Evolutionary conservation across 2,329 filamentous ascomycete genomes (phyloP).

Genomic region (Xylariomycetidae sp.): DNA sequence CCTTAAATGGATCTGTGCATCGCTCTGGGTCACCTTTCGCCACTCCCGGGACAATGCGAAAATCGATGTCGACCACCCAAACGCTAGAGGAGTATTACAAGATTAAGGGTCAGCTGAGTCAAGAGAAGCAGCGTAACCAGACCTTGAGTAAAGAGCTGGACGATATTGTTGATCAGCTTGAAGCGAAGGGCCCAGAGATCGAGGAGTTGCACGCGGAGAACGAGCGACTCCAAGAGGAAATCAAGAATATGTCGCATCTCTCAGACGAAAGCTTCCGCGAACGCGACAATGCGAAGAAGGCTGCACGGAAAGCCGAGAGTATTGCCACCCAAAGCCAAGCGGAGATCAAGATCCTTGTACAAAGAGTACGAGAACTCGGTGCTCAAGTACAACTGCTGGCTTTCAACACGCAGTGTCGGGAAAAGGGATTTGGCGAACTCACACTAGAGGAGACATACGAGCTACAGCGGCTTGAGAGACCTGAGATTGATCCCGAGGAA

Average conservation of each 20-base stretch:
- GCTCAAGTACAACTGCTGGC: conserved; percentile 87
- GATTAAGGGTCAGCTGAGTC: conserved; percentile 67
- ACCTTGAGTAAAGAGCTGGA: conserved; percentile 75
- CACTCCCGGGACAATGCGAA: conserved; percentile 56
- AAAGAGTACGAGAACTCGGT: conserved; percentile 84
- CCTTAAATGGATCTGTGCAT: conserved; percentile 48
- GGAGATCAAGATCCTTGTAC: conserved; percentile 74
- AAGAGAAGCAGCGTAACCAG: conserved; percentile 68
- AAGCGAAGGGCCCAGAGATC: conserved; percentile 82
- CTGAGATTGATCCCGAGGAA: conserved; percentile 70
- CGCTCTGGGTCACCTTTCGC: conserved; percentile 58
- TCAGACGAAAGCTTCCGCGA: conserved; percentile 79
- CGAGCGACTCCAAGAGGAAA: conserved; percentile 72
- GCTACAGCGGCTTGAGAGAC: conserved; percentile 71
- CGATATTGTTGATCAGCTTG: conserved; percentile 78
- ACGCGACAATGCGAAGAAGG: conserved; percentile 72
- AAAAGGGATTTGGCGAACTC: conserved; percentile 71
- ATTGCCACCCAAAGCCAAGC: conserved; percentile 58
- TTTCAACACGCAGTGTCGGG: conserved; percentile 77
- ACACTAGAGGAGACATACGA: conserved; percentile 68
- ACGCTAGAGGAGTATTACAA: conserved; percentile 61
- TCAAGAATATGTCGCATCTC: conserved; percentile 78
- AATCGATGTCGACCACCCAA: conserved; percentile 57
- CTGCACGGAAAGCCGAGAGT: conserved; percentile 73
- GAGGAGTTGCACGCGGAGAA: conserved; percentile 81